A percentile compares a stretch with the other conserved stretches of the same genome.
These are phyloP conservation scores for Cairneyella variabilis DNA, from an alignment of 495 filamentous ascomycete species.

Conservation along the genomic window DNA sequence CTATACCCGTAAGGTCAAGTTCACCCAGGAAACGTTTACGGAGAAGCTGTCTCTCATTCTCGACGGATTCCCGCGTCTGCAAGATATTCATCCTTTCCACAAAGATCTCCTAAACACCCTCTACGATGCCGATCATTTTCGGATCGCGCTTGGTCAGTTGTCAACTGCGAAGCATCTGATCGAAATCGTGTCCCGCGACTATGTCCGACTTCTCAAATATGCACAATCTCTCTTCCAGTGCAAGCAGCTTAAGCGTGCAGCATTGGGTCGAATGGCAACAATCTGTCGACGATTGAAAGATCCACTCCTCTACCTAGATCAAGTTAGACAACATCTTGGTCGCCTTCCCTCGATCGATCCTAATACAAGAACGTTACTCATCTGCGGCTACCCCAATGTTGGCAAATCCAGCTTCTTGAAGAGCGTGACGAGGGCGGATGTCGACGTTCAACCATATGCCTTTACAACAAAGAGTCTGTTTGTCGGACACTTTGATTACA, in stretches of 20 bases:
- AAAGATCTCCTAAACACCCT: slow-evolving; percentile 55
- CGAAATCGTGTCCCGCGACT: slow-evolving; percentile 91
- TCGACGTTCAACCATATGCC: slow-evolving; percentile 96
- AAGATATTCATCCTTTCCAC: slow-evolving; percentile 97
- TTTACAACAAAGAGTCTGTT: slow-evolving; percentile 98
- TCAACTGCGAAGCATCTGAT: slow-evolving; percentile 95
- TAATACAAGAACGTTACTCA: slow-evolving; percentile 89
- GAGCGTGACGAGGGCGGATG: slow-evolving; percentile 90
- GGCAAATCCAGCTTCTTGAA: slow-evolving; percentile 94
- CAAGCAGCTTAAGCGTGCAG: slow-evolving; percentile 88
- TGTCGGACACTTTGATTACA: slow-evolving; percentile 98
- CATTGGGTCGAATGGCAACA: slow-evolving; percentile 92
- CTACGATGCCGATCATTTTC: slow-evolving; percentile 98
- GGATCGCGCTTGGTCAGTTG: slow-evolving; percentile 92
- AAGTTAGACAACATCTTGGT: slow-evolving; percentile 95
- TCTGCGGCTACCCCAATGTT: slow-evolving; percentile 97
- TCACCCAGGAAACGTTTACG: slow-evolving; percentile 93
- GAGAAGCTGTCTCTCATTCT: slow-evolving; percentile 89
- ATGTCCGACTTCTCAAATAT: slow-evolving; percentile 91
- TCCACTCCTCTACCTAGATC: slow-evolving; percentile 90
- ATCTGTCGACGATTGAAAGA: slow-evolving; percentile 92
- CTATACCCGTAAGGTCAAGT: slow-evolving; percentile 98
- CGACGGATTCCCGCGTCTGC: slow-evolving; percentile 87
- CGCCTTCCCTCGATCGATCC: slow-evolving; percentile 97
- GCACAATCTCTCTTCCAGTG: slow-evolving; percentile 94